Conservation (phyloP, 345 rosid genomes). For the Salix udensis region DNA sequence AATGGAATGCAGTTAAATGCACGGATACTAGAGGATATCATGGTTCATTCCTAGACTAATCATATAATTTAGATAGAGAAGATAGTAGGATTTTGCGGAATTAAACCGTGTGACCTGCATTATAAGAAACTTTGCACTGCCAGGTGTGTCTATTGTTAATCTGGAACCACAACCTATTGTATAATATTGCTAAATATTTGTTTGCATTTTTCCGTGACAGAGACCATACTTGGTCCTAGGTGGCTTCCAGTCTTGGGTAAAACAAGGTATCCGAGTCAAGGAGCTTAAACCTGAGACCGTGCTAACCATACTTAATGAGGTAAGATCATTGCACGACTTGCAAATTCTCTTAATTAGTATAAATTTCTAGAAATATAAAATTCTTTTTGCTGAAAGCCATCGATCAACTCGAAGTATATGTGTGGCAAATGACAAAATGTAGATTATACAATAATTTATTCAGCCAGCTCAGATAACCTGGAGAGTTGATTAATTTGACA, state of each 20-base stretch:
- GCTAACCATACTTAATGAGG: conserved; percentile 79
- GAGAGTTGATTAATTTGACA: not conserved
- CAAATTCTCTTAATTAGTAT: not conserved
- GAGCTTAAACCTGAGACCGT: conserved; percentile 77
- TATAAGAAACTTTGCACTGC: not conserved
- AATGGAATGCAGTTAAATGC: no score
- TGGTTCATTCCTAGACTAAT: no score
- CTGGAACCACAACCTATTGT: not conserved
- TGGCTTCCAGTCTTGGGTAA: conserved; percentile 83
- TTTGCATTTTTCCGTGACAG: conserved; percentile 36
- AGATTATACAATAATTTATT: not conserved
- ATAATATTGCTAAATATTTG: conserved; percentile 13
- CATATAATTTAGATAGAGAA: no score
- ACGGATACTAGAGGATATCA: no score
- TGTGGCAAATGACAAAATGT: not conserved
- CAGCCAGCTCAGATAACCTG: not conserved
- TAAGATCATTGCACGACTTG: conserved; percentile 16
- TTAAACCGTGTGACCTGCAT: not conserved
- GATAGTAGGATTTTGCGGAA: not conserved
- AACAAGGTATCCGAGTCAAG: conserved; percentile 68
- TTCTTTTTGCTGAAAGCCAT: not conserved
- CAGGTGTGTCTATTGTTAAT: not conserved
- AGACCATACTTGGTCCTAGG: conserved; percentile 74
- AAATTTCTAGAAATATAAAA: not conserved
- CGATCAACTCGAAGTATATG: not conserved